Conservation (phyloP, 2,329 filamentous ascomycete species). For the Curvularia sp. region DNA sequence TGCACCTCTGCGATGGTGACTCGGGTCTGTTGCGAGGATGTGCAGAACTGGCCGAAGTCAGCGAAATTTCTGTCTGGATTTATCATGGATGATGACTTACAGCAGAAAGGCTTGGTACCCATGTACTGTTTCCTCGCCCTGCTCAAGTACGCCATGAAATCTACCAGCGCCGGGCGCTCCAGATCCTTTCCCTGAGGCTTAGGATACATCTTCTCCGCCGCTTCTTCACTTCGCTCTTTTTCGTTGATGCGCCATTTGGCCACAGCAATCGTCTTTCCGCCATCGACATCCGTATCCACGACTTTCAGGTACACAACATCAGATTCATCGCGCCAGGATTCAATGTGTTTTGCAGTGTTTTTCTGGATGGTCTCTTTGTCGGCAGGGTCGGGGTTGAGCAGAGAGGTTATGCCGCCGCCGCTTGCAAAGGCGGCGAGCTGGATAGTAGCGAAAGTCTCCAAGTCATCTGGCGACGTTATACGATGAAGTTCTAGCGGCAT, state of each 20-base stretch:
- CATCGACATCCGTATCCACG: constrained; percentile 42
- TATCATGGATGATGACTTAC: constrained; percentile 25
- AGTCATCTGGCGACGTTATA: constrained; percentile 34
- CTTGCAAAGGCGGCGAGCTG: constrained; percentile 39
- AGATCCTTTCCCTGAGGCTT: constrained; percentile 34
- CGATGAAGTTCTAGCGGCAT: constrained; percentile 49
- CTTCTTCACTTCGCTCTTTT: constrained; percentile 41
- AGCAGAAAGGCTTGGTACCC: constrained; percentile 47
- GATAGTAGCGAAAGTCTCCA: constrained; percentile 40
- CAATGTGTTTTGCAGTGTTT: constrained; percentile 35
- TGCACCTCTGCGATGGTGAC: constrained; percentile 53
- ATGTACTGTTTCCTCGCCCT: constrained; percentile 40
- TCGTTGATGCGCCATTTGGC: constrained; percentile 50
- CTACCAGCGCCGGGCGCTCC: constrained; percentile 33
- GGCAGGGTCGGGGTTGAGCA: constrained; percentile 29
- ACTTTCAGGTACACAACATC: constrained; percentile 44
- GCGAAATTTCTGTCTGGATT: not conserved
- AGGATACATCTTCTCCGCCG: constrained; percentile 41
- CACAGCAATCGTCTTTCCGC: constrained; percentile 43
- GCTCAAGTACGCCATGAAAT: constrained; percentile 40
- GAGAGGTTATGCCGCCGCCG: constrained; percentile 36
- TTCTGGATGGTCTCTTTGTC: constrained; percentile 31
- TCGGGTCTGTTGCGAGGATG: constrained; percentile 47
- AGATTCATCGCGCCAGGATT: constrained; percentile 35
- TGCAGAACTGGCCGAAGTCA: constrained; percentile 36